Evolutionary conservation across 1,139 yeast genomes (phyloP).

Genomic region (Geotrichum cucujoidarum): DNA sequence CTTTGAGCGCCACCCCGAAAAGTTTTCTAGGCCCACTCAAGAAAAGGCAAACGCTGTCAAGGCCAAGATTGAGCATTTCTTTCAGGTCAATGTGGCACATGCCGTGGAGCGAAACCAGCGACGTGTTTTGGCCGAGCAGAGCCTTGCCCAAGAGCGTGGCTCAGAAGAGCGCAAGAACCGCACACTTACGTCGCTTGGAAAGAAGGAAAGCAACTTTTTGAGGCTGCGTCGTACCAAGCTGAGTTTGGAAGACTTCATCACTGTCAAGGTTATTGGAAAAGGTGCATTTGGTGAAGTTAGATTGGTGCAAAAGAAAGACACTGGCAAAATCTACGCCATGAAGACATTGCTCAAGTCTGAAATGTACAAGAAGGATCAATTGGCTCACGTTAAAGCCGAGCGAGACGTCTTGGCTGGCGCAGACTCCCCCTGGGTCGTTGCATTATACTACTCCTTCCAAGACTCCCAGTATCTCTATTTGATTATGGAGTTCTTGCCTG

Average conservation of each 20-base stretch:
- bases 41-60: constrained; percentile 63
- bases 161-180: constrained; percentile 66
- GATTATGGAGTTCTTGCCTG: constrained; percentile 73
- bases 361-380: constrained; percentile 69
- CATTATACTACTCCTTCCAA: constrained; percentile 66
- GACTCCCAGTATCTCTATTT: constrained; percentile 63
- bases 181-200: constrained; percentile 58
- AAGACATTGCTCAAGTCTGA: constrained; percentile 64
- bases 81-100: constrained; percentile 63
- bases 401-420: constrained; percentile 71
- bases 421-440: constrained; percentile 75
- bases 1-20: constrained; percentile 84
- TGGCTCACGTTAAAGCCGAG: constrained; percentile 74
- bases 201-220: constrained; percentile 63
- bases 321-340: constrained; percentile 75
- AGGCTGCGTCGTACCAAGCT: constrained; percentile 62
- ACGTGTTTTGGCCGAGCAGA: constrained; percentile 57
- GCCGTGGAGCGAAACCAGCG: constrained; percentile 71
- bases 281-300: constrained; percentile 77
- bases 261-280: constrained; percentile 70
- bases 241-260: constrained; percentile 57
- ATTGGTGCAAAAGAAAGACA: constrained; percentile 64
- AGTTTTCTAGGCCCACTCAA: constrained; percentile 49
- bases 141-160: constrained; percentile 51
- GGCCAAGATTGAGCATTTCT: constrained; percentile 59